Evolutionary conservation across 106 monocot species (phyloP), one percentile per base, ranked within the genome.

Genomic region (Dendrobium officinale): DNA sequence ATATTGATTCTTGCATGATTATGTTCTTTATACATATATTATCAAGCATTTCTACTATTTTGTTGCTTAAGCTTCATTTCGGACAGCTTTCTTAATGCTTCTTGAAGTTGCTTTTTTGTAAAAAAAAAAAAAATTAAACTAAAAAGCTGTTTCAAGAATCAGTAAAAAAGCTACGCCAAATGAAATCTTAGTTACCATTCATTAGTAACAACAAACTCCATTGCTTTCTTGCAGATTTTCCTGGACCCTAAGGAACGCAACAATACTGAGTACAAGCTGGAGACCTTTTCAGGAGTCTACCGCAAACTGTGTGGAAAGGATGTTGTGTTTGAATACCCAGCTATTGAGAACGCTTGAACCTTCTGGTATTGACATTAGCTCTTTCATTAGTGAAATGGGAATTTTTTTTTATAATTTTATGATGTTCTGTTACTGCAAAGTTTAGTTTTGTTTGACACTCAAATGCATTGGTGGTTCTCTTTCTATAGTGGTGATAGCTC

Each of bases 291-390:
- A 1, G 84, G 84, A 40, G 92, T 92, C 49, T 92, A 92, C 79
- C 89, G 89, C 82, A 92, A 86, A 84, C 86, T 92, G 22, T 80
- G 85, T 22, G 92, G 89, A 41, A 89, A 92, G 68, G 92, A 92
- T 11, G 92, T 89, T 4, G 92, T 86, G 49, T 92, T 92, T 27
- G 92, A 92, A 55, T 92, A 92, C 84, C 92, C 92, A 18, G 75
- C 87, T 2, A 73, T 82, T 2, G 89, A 89, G 72, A 82, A 20
- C 49, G 81, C 87, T 15, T 87, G 49, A 85, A 47, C 10, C 3
- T 6, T 49, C 13, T 44, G 11, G 42, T 18, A 4, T 74, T 72
- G 27, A 72, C 37, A 9, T 72, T 64, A 0, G 20, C 20, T 22
- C 5, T 24, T 70, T 67, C 4, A 42, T 42, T 73, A 6, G 4